Conservation (phyloP, 2,329 filamentous ascomycete genomes). For the Magnaporthiopsis incrustans region DNA sequence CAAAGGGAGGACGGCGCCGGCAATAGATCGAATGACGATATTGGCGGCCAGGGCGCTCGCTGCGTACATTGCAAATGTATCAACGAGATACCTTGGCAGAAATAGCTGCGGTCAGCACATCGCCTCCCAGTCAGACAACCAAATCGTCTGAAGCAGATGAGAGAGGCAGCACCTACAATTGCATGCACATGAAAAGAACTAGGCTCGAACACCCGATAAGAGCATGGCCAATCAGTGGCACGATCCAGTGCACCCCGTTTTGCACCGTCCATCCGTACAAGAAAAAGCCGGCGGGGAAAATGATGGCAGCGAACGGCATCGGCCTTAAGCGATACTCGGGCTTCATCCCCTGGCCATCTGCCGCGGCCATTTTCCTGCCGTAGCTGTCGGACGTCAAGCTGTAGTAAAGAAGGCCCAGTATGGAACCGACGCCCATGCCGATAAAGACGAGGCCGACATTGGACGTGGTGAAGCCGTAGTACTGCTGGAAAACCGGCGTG, state of each 20-base stretch:
- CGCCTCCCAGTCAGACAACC: not conserved
- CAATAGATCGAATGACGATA: conserved; percentile 48
- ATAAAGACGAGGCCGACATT: conserved; percentile 43
- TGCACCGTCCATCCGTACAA: conserved; percentile 57
- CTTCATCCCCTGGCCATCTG: conserved; percentile 5
- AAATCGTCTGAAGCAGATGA: not conserved
- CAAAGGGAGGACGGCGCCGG: conserved; percentile 53
- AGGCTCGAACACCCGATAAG: conserved; percentile 22
- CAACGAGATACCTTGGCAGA: conserved; percentile 34
- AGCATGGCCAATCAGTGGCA: conserved; percentile 33
- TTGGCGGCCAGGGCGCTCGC: conserved; percentile 58
- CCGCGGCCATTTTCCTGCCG: not conserved
- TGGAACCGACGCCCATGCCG: conserved; percentile 39
- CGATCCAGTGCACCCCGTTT: conserved; percentile 48
- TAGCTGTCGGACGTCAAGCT: conserved; percentile 4
- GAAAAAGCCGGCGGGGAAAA: conserved; percentile 53
- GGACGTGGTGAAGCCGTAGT: conserved; percentile 44
- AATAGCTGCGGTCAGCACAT: not conserved
- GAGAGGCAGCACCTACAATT: conserved; percentile 1
- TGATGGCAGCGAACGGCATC: conserved; percentile 43
- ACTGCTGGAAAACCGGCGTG: conserved; percentile 44
- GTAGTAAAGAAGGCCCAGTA: conserved; percentile 33
- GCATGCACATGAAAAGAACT: not conserved
- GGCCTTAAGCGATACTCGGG: conserved; percentile 51
- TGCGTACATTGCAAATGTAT: conserved; percentile 47